Evolutionary conservation across 257 asterid genomes (phyloP).

Genomic region (Nicotiana sylvestris): DNA sequence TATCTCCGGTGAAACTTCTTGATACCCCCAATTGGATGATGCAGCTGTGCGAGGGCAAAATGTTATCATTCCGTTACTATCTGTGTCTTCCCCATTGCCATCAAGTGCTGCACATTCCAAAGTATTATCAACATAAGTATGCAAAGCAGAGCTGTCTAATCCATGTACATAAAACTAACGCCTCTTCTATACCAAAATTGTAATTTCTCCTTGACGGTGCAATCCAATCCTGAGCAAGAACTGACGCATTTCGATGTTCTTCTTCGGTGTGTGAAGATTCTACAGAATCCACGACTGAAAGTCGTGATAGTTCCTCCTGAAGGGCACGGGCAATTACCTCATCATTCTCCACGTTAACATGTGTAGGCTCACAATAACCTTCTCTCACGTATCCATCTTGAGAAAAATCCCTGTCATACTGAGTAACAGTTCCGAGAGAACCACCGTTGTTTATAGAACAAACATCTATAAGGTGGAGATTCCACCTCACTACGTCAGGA

Average conservation of each 20-base stretch:
- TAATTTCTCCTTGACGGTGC: slow-evolving; percentile 41
- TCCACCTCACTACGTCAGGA: slow-evolving; percentile 87
- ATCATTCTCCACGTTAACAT: slow-evolving; percentile 53
- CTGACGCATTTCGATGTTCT: slow-evolving; percentile 42
- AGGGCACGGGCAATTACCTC: slow-evolving; percentile 69
- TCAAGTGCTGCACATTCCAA: slow-evolving; percentile 13
- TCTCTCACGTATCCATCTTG: slow-evolving; percentile 36
- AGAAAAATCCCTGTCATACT: slow-evolving; percentile 46
- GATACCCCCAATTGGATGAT: slow-evolving; percentile 20
- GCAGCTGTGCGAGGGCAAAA: slow-evolving; percentile 21
- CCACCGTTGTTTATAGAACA: slow-evolving; percentile 48
- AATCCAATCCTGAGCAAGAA: slow-evolving; percentile 76
- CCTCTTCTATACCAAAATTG: slow-evolving; percentile 33
- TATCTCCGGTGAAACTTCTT: slow-evolving; percentile 45
- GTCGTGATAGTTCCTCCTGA: slow-evolving; percentile 71
- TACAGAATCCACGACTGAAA: slow-evolving; percentile 41
- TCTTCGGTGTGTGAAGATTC: slow-evolving; percentile 35
- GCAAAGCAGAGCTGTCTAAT: neutral
- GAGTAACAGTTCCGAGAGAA: slow-evolving; percentile 54
- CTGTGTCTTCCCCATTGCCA: slow-evolving; percentile 33
- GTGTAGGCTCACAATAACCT: slow-evolving; percentile 42
- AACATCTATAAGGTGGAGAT: slow-evolving; percentile 74
- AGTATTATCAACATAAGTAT: slow-evolving; percentile 2
- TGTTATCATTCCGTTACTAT: slow-evolving; percentile 20
- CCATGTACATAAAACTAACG: neutral